Percentiles rank a stretch among this genome's conserved stretches.
These are phyloP conservation scores for Cryphonectria radicalis DNA, from an alignment of 2,329 filamentous ascomycete species.

Conservation along the genomic window DNA sequence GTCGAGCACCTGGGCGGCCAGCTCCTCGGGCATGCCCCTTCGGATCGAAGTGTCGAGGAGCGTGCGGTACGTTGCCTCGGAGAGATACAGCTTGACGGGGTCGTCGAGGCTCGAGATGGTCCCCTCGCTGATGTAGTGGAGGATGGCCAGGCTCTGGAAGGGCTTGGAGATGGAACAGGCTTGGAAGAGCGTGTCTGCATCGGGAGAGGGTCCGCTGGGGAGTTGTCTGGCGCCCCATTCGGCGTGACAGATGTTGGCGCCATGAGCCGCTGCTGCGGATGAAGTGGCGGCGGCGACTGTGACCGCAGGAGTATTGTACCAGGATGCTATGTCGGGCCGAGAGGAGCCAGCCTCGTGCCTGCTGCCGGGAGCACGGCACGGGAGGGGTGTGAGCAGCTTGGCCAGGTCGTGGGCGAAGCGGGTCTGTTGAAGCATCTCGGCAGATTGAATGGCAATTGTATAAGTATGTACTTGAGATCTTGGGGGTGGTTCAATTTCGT, in stretches of 20 bases:
- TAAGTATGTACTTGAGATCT: neutral
- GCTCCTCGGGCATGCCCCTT: slow-evolving; percentile 16
- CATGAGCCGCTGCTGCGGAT: neutral
- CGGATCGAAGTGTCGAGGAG: slow-evolving; percentile 15
- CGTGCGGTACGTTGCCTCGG: slow-evolving; percentile 11
- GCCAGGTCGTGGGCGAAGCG: slow-evolving; percentile 15
- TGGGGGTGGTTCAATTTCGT: neutral
- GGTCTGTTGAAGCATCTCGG: slow-evolving; percentile 17
- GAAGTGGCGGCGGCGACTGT: slow-evolving; percentile 17
- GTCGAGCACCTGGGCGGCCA: slow-evolving; percentile 20
- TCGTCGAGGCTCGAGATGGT: slow-evolving; percentile 16
- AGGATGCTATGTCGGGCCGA: slow-evolving; percentile 10
- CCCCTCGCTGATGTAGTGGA: slow-evolving; percentile 23
- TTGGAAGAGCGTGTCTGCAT: slow-evolving; percentile 24
- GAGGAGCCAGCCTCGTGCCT: neutral
- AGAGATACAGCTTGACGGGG: slow-evolving; percentile 18
- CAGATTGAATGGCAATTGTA: too few relatives aligned
- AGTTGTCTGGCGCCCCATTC: slow-evolving; percentile 19
- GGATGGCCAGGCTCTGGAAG: slow-evolving; percentile 24
- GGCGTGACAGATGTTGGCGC: slow-evolving; percentile 8
- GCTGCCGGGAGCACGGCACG: neutral
- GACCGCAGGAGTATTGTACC: slow-evolving; percentile 23
- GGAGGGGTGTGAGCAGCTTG: slow-evolving; percentile 14
- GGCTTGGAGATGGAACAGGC: slow-evolving; percentile 25
- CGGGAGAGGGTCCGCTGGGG: slow-evolving; percentile 9